A percentile compares a stretch with the other conserved stretches of the same genome.
Conservation (phyloP, 345 rosid genomes). For the Citrus hindsii region DNA sequence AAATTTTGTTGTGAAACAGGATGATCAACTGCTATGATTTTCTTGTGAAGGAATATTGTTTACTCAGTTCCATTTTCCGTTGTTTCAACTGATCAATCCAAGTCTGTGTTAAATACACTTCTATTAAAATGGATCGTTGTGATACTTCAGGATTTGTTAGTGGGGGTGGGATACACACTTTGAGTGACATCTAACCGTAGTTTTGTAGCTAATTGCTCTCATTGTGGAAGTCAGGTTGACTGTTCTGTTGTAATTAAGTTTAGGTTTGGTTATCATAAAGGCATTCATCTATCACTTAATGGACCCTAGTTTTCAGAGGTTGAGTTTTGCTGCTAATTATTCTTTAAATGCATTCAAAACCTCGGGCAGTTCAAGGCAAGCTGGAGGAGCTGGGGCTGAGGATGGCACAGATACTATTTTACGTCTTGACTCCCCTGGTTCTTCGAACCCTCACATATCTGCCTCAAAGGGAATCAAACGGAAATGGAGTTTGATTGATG, state of each 20-base stretch:
- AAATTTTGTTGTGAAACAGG: conserved; percentile 43
- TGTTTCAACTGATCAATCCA: conserved; percentile 27
- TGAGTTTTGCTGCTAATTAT: conserved; percentile 44
- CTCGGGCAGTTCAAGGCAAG: conserved; percentile 44
- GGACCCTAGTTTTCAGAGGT: conserved; percentile 50
- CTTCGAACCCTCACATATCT: conserved; percentile 35
- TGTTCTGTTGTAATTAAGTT: conserved; percentile 31
- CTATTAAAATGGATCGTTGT: conserved; percentile 57
- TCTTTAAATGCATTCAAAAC: conserved; percentile 53
- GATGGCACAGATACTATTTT: conserved; percentile 52
- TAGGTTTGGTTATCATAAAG: conserved; percentile 41
- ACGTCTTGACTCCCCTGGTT: conserved; percentile 72
- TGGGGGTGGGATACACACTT: conserved; percentile 63
- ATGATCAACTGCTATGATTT: conserved; percentile 32
- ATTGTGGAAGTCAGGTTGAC: conserved; percentile 59
- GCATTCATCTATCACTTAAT: conserved; percentile 36
- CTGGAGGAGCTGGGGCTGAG: conserved; percentile 33
- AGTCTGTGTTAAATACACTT: conserved; percentile 28
- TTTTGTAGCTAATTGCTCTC: conserved; percentile 51
- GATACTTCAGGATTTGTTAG: conserved; percentile 98
- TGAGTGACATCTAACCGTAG: conserved; percentile 40
- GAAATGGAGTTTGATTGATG: conserved; percentile 59
- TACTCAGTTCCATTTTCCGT: conserved; percentile 13
- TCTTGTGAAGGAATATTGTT: conserved; percentile 22
- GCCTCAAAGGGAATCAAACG: conserved; percentile 62